Evolutionary conservation across 139 green algal species (phyloP).

Genomic region (Chlamydomonas incerta): DNA sequence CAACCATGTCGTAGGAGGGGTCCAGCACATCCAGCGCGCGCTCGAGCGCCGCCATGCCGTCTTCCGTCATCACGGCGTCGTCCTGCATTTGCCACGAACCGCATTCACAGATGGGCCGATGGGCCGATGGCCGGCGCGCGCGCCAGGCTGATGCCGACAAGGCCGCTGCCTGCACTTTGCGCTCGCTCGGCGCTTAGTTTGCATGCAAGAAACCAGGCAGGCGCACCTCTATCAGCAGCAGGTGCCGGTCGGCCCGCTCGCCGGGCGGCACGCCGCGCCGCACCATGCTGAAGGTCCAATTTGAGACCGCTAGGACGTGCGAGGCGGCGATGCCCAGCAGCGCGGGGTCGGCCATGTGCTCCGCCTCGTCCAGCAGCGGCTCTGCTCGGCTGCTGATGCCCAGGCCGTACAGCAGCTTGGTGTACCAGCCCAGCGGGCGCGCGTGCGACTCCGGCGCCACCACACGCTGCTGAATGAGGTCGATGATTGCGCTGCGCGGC

Average conservation of each 20-base stretch:
- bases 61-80: background rate
- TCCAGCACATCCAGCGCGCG: background rate
- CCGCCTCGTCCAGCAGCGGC: background rate
- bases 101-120: too few species aligned
- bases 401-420: background rate
- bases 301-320: background rate
- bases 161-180: too few species aligned
- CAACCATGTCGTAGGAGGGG: background rate
- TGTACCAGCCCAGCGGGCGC: background rate
- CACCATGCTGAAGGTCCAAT: conserved; percentile 2
- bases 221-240: conserved; percentile 26
- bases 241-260: background rate
- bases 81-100: background rate
- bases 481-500: background rate
- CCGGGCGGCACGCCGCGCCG: background rate
- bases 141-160: too few species aligned
- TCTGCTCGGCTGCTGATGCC: background rate
- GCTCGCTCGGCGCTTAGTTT: too few species aligned
- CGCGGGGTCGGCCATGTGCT: background rate
- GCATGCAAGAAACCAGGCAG: too few species aligned
- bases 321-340: background rate
- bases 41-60: background rate
- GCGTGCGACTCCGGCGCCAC: conserved; percentile 18
- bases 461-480: background rate
- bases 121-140: too few species aligned